Percentiles rank a stretch among this genome's conserved stretches.
phyloP scores from a whole-genome alignment of 2,329 filamentous ascomycete genomes.

The Elsinoe arachidis region DNA sequence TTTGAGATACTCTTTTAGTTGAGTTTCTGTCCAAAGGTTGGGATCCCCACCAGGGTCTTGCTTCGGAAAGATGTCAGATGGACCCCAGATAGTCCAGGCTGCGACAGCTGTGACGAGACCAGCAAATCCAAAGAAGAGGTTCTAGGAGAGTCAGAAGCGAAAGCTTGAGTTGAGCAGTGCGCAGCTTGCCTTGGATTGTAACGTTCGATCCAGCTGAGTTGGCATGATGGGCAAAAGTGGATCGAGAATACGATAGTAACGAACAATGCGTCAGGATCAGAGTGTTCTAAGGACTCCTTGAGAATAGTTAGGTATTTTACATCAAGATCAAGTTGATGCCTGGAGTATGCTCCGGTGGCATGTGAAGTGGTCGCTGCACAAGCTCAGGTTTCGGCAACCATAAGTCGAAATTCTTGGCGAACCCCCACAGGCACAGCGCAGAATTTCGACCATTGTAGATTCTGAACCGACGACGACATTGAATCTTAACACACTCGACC shows the following conservation, averaged over 20 bases:
- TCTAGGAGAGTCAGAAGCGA: conserved; percentile 19
- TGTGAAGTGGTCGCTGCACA: neutral
- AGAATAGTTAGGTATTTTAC: neutral
- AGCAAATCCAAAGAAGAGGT: conserved; percentile 57
- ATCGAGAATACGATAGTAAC: neutral
- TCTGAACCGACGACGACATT: neutral
- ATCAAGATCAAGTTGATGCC: neutral
- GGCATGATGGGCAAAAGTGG: conserved; percentile 30
- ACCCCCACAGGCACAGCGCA: conserved; percentile 9
- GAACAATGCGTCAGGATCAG: neutral
- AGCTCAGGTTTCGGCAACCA: neutral
- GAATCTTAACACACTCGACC: neutral
- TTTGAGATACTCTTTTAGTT: conserved; percentile 72
- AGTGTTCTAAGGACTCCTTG: neutral
- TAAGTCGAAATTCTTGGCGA: conserved; percentile 8
- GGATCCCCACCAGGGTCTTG: conserved; percentile 46
- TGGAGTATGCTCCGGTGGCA: neutral
- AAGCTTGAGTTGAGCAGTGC: neutral
- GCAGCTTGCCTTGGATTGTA: conserved; percentile 32
- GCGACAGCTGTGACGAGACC: conserved; percentile 74
- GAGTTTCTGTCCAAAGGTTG: conserved; percentile 66
- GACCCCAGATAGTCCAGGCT: conserved; percentile 74
- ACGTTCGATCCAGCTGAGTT: conserved; percentile 41
- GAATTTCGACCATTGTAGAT: conserved; percentile 11
- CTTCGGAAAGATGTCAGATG: conserved; percentile 67